phyloP scores from a whole-genome alignment of 1,139 yeast species.

The Blastobotrys ciferrii region DNA sequence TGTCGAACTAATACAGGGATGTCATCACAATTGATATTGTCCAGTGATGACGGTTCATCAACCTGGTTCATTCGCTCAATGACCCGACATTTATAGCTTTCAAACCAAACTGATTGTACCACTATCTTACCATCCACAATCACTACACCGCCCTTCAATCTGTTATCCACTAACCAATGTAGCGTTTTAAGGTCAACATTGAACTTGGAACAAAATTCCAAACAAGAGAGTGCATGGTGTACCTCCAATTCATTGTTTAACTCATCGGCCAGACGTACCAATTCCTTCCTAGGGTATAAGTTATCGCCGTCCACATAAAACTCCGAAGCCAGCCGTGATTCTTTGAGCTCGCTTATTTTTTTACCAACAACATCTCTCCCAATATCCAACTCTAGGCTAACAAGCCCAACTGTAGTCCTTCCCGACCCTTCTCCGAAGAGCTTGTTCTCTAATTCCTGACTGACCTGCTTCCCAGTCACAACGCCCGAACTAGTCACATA shows the following conservation, averaged over 20 bases:
- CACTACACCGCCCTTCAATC: neutral
- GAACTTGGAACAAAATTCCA: slow-evolving; percentile 6
- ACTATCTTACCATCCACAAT: slow-evolving; percentile 2
- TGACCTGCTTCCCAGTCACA: slow-evolving; percentile 23
- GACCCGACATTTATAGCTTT: neutral
- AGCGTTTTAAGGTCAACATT: slow-evolving; percentile 11
- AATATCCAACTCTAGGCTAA: slow-evolving; percentile 22
- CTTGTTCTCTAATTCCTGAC: slow-evolving; percentile 19
- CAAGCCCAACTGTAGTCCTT: slow-evolving; percentile 22
- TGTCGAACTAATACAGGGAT: neutral
- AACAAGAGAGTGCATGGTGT: slow-evolving; percentile 5
- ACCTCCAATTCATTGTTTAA: slow-evolving; percentile 6
- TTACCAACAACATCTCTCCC: slow-evolving; percentile 14
- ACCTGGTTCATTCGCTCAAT: neutral
- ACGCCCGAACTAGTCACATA: slow-evolving; percentile 20
- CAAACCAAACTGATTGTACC: neutral
- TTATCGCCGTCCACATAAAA: slow-evolving; percentile 16
- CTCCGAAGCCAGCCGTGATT: neutral
- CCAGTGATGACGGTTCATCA: neutral
- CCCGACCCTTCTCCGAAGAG: slow-evolving; percentile 20
- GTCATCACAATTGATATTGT: neutral
- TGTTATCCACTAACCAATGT: slow-evolving; percentile 12
- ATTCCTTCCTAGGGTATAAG: slow-evolving; percentile 15
- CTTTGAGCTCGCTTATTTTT: slow-evolving; percentile 4
- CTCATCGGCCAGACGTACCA: neutral